Evolutionary conservation across 495 filamentous ascomycete species (phyloP), one percentile per base, ranked within the genome.

Genomic region (Rhizodiscina lignyota): DNA sequence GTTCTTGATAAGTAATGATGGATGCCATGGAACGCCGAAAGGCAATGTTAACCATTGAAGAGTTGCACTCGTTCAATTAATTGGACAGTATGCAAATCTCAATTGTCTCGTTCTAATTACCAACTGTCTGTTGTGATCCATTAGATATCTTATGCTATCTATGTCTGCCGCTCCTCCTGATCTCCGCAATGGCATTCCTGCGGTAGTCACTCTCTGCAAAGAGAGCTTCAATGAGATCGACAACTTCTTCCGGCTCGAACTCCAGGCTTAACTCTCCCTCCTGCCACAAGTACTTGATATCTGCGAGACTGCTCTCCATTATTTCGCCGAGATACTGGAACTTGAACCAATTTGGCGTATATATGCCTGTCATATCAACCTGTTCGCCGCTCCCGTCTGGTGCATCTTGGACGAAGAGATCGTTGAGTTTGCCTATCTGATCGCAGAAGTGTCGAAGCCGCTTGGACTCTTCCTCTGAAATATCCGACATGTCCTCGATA

Each of bases 241-340:
- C 62, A 26, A 96, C 70, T 60, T 94, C 89, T 29, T 81, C 82
- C 3, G 62, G 63, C 12, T 75, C 71, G 53, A 93, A 94, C 42
- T 91, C 83, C 37, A 89, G 46, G 46, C 75, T 75, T 35, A 94
- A 54, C 47, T 85, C 81, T 31, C 81, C 81, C 47, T 94, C 85
- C 30, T 72, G 61, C 82, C 85, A 96, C 33, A 94, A 54, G 48
- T 70, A 93, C 49, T 74, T 73, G 43, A 99, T 87, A 43, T 99
- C 87, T 35, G 71, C 77, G 29, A 96, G 61, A 35, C 79, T 83
- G 45, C 81, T 85, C 54, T 96, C 84, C 34, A 99, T 56, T 34
- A 99, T 82, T 50, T 92, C 82, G 34, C 73, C 64, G 15, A 99
- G 58, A 48, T 83, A 94, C 47, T 89, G 79, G 47, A 99, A 83